Conservation (phyloP, 2,329 filamentous ascomycete genomes). For the Didymella keratinophila region DNA sequence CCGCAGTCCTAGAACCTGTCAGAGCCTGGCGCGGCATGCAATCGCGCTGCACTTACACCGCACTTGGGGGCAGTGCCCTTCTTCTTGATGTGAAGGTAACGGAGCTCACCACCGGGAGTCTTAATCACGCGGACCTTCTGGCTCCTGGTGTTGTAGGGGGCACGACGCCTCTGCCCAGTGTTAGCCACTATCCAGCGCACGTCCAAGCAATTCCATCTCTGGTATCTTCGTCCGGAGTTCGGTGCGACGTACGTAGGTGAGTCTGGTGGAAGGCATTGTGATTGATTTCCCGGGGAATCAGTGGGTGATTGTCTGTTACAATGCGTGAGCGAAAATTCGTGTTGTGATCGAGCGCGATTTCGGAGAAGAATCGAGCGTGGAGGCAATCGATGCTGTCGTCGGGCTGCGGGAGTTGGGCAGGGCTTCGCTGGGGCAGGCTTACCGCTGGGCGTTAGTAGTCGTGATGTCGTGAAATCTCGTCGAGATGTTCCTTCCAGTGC, state of each 20-base stretch:
- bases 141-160: constrained; percentile 92
- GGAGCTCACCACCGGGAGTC: constrained; percentile 94
- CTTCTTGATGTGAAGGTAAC: constrained; percentile 99
- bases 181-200: constrained; percentile 35
- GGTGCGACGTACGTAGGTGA: constrained; percentile 62
- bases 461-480: constrained; percentile 28
- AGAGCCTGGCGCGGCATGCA: constrained; percentile 20
- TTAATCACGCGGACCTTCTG: constrained; percentile 82
- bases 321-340: constrained; percentile 37
- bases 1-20: constrained; percentile 82
- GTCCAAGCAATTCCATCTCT: constrained; percentile 21
- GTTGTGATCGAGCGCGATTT: constrained; percentile 13
- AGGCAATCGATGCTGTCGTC: constrained; percentile 16
- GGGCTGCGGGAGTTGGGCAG: constrained; percentile 21
- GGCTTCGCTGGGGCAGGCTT: constrained; percentile 34
- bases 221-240: constrained; percentile 19
- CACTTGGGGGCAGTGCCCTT: constrained; percentile 97
- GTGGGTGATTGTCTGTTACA: constrained; percentile 40
- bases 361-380: constrained; percentile 8
- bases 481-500: constrained; percentile 1
- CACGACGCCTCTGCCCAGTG: constrained; percentile 61
- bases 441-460: constrained; percentile 47
- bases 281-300: constrained; percentile 50
- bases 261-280: constrained; percentile 63
- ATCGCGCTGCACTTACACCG: constrained; percentile 45